These are phyloP conservation scores for Cucurbita argyrosperma DNA, from an alignment of 306 rosid species.

Conservation along the genomic window DNA sequence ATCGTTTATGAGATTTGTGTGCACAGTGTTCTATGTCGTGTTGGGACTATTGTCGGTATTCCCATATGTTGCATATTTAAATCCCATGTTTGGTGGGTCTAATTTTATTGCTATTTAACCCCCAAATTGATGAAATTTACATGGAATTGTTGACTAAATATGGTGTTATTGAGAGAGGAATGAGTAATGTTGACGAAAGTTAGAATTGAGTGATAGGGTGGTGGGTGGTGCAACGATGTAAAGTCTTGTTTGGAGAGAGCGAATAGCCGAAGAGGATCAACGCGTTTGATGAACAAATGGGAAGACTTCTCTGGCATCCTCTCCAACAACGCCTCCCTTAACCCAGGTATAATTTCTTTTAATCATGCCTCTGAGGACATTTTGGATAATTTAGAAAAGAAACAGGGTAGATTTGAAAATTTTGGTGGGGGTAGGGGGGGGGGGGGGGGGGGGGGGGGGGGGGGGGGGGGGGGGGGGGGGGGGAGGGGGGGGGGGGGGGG, in stretches of 20 bases:
- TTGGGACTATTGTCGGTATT: neutral
- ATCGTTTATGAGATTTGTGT: neutral
- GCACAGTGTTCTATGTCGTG: neutral
- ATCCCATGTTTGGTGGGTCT: neutral
- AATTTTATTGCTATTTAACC: too few species aligned
- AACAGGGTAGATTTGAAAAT: neutral
- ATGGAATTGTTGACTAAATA: neutral
- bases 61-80: neutral
- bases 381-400: too few species aligned
- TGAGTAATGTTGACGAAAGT: neutral
- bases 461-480: neutral
- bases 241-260: slow-evolving; percentile 76
- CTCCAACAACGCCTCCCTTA: slow-evolving; percentile 56
- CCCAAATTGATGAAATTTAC: neutral
- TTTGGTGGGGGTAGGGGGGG: neutral
- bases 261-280: slow-evolving; percentile 56
- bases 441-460: neutral
- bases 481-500: neutral
- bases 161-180: neutral
- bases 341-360: slow-evolving; percentile 37
- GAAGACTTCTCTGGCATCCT: slow-evolving; percentile 69
- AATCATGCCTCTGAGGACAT: too few species aligned
- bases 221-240: slow-evolving; percentile 92
- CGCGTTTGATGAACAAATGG: slow-evolving; percentile 47
- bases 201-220: slow-evolving; percentile 35